phyloP scores from a whole-genome alignment of 495 filamentous ascomycete genomes.

The Emericellopsis terricola region DNA sequence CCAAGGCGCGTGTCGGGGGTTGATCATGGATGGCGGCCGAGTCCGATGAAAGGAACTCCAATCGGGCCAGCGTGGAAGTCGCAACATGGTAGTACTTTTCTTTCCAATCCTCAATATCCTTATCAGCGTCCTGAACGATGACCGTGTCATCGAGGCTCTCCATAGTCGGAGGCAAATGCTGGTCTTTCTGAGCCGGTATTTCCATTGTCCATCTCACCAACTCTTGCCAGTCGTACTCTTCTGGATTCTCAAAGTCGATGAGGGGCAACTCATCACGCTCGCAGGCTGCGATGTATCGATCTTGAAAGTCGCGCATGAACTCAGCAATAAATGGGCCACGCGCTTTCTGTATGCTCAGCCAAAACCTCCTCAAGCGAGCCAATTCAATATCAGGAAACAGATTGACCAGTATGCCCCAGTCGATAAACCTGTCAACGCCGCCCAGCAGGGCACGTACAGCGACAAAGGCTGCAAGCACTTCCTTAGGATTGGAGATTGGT shows the following conservation, averaged over 20 bases:
- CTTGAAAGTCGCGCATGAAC: constrained; percentile 61
- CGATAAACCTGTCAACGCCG: constrained; percentile 45
- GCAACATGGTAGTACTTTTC: constrained; percentile 24
- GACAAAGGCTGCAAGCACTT: constrained; percentile 43
- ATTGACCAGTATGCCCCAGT: constrained; percentile 55
- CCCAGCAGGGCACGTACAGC: constrained; percentile 58
- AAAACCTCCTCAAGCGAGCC: constrained; percentile 39
- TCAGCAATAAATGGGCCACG: constrained; percentile 44
- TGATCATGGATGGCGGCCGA: constrained; percentile 9
- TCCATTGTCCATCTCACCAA: constrained; percentile 16
- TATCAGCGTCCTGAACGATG: constrained; percentile 11
- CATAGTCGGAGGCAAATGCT: constrained; percentile 16
- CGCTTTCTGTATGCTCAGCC: constrained; percentile 36
- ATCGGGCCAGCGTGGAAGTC: constrained; percentile 24
- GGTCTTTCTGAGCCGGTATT: neutral
- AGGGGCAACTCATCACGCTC: constrained; percentile 42
- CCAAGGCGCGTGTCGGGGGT: constrained; percentile 5
- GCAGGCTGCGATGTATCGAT: constrained; percentile 61
- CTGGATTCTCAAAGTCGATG: constrained; percentile 54
- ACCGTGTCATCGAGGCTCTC: constrained; percentile 12
- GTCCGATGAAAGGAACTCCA: constrained; percentile 22
- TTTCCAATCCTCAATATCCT: constrained; percentile 23
- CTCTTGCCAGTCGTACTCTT: constrained; percentile 57
- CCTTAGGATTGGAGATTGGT: neutral
- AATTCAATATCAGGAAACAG: constrained; percentile 45